These are phyloP conservation scores for Fomitopsis pulvina DNA, from an alignment of 768 basidiomycete species.

Conservation along the genomic window DNA sequence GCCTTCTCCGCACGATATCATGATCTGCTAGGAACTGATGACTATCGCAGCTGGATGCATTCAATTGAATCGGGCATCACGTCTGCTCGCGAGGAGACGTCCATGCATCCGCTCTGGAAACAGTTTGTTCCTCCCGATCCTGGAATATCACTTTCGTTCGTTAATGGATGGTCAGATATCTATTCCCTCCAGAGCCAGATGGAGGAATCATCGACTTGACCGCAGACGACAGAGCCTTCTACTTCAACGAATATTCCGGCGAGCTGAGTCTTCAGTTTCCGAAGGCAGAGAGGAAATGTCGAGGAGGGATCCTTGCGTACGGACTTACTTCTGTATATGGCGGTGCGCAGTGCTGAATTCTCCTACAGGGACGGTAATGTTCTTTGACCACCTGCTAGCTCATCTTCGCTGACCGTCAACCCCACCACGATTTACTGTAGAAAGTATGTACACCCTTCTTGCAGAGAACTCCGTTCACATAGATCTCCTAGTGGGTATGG, in stretches of 20 bases:
- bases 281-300: conserved; percentile 64
- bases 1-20: background rate
- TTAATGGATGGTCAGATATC: conserved; percentile 45
- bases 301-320: conserved; percentile 89
- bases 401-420: background rate
- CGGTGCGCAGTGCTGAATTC: background rate
- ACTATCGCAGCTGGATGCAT: conserved; percentile 73
- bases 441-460: conserved; percentile 11
- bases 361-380: conserved; percentile 6
- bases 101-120: conserved; percentile 93
- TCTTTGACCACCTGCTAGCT: background rate
- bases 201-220: conserved; percentile 71
- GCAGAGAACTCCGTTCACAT: background rate
- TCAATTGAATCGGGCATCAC: conserved; percentile 73
- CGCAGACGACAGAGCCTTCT: conserved; percentile 71
- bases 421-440: background rate
- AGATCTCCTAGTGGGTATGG: conserved; percentile 74
- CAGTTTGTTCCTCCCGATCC: conserved; percentile 46
- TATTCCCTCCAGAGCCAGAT: conserved; percentile 56
- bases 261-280: conserved; percentile 86
- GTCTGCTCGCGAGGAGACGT: conserved; percentile 60
- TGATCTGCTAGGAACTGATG: background rate
- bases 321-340: background rate
- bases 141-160: conserved; percentile 7
- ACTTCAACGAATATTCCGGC: conserved; percentile 88